Evolutionary conservation across 805 yeast genomes (phyloP).

Genomic region (Schizosaccharomyces octosporus): DNA sequence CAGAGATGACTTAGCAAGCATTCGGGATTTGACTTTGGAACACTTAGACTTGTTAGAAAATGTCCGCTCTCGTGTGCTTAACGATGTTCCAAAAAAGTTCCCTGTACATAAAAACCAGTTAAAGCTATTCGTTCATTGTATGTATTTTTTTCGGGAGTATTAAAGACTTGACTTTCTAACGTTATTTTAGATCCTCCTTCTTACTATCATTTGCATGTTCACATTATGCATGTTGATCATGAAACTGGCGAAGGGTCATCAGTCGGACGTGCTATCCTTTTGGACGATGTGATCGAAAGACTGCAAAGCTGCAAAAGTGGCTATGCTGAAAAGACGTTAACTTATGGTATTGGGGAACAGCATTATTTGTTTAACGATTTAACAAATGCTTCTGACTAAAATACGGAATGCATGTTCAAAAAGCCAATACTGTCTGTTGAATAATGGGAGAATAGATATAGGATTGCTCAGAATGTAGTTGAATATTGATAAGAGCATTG

Average conservation of each 20-base stretch:
- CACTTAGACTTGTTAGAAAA: conserved; percentile 36
- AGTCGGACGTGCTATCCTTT: conserved; percentile 60
- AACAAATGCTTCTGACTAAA: not conserved
- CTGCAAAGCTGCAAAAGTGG: conserved; percentile 29
- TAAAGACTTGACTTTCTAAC: not conserved
- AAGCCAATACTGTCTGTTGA: not conserved
- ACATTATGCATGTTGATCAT: conserved; percentile 52
- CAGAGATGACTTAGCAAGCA: conserved; percentile 39
- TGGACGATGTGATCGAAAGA: conserved; percentile 63
- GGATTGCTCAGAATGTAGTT: not conserved
- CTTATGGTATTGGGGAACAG: conserved; percentile 48
- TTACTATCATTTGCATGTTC: conserved; percentile 85
- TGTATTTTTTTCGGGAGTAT: not conserved
- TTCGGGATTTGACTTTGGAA: conserved; percentile 42
- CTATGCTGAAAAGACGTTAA: conserved; percentile 29
- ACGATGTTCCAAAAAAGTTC: conserved; percentile 19
- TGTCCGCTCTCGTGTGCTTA: conserved; percentile 22
- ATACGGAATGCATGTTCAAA: not conserved
- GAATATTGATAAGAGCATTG: too few relatives aligned
- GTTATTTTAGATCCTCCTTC: conserved; percentile 48
- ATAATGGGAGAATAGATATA: not conserved
- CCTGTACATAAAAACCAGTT: conserved; percentile 30
- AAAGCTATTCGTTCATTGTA: conserved; percentile 48
- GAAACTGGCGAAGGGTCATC: conserved; percentile 39
- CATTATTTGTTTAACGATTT: conserved; percentile 27